Evolutionary conservation across 257 asterid species (phyloP), one percentile per base, ranked within the genome.

Genomic region (Solanum medicagineum): DNA sequence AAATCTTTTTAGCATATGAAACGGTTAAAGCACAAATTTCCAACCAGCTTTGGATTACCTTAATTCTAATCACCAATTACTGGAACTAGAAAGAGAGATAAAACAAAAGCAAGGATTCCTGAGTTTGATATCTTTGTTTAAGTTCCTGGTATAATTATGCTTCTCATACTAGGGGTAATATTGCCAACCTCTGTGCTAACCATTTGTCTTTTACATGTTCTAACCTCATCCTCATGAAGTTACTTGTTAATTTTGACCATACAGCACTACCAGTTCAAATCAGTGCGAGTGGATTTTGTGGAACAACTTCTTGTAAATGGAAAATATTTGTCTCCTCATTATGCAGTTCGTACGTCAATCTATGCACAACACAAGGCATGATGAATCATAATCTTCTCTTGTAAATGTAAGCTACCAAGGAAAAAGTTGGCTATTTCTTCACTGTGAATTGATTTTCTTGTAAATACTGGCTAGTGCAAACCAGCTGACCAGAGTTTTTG

Each of bases 231-330:
- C 71, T 80, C 40, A 65, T 55, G 42, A 44, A 29, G 20, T 62
- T 73, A 12, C 68, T 84, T 22, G 63, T 83, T 66, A 80, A 85
- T 86, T 89, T 85, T 79, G 51, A 45, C n/a, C 17, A 15, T 36
- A 57, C 93, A 96, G 98, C 80, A n/a, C 32, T 95, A 96, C 86
- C 92, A 92, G 90, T 94, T 95, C 92, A 92, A 92, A 86, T 93
- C 98, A 22, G 93, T 95, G 53, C 97, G 99, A 8, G 92, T 93
- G 22, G 98, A 96, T 85, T 94, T 92, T 91, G 68, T 94, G 90
- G 96, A 95, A 86, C 99, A 96, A 92, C 88, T 95, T 86, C 92
- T 95, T 17, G 98, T 96, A 85, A 96, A 96, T 85, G 98, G 98
- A 85, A 94, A 92, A 83, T 79, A 87, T 69, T 66, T 94, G 89